Evolutionary conservation across 305 asterid species (phyloP), one percentile per base, ranked within the genome.

Genomic region (Andrographis paniculata): DNA sequence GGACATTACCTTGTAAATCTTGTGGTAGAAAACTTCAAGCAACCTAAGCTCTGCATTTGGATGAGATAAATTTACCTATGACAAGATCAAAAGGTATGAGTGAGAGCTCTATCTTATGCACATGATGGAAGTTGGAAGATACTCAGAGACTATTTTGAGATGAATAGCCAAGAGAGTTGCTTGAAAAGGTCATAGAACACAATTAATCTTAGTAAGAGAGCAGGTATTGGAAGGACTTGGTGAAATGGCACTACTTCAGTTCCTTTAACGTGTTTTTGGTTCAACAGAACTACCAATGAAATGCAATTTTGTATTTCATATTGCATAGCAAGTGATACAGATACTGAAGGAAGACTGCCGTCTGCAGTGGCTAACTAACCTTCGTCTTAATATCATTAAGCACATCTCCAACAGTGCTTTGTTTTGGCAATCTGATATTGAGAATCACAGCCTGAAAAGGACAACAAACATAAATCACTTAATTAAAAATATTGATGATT

Each of bases 11-110:
- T 77, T 77, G 46, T 80, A 80, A 50, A 80, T 80, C 66, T 77
- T 80, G 85, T 77, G 81, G 58, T 74, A 74, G 73, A 80, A 77
- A 47, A 80, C 87, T 61, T 77, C 87, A 17, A 80, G 83, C 74
- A 80, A 52, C 66, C 92, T 69, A 55, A 80, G 92, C 45, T 80
- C 81, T 6, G 81, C 81, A 72, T 68, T 70, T 53, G 79, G 74
- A 53, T 77, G 71, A 56, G 92, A 80, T 68, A 77, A 59, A 45
- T 80, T 83, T 56, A 80, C 92, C 91, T 80, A 72, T 52, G 53
- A 50, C 63, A 39, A 23, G 45, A 41, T 59, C 45, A 53, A 13
- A 21, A 44, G 17, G 16, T 18, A 10, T 5, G 33, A 27, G 12
- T 13, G 12, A 6, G 2, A 33, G 14, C 38, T 33, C 11, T 7